Conservation (phyloP, 2,329 filamentous ascomycete species). For the Ilyonectria mors-panacis region DNA sequence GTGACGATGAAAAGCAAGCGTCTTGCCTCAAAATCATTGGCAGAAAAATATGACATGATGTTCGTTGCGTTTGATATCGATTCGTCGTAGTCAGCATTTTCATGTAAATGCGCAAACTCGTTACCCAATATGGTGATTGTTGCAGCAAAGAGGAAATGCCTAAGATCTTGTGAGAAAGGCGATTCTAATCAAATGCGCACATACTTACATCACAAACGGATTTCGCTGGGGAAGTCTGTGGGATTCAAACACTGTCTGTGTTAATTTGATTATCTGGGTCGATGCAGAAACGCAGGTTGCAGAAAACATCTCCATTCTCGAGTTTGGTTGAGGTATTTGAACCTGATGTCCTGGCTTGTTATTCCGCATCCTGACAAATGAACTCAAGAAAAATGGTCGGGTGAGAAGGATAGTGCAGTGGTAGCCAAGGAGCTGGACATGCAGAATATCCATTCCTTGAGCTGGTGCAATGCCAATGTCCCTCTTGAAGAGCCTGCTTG, state of each 20-base stretch:
- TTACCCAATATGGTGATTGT: constrained; percentile 70
- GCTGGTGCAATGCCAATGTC: constrained; percentile 38
- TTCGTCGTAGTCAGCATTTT: constrained; percentile 58
- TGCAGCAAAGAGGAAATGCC: constrained; percentile 71
- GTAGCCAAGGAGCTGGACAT: constrained; percentile 73
- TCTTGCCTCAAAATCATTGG: constrained; percentile 63
- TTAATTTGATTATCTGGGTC: constrained; percentile 64
- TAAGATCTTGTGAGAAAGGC: constrained; percentile 45
- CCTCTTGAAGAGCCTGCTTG: constrained; percentile 46
- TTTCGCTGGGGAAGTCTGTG: constrained; percentile 66
- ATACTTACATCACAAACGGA: constrained; percentile 69
- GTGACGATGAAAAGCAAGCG: constrained; percentile 66
- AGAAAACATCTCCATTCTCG: constrained; percentile 62
- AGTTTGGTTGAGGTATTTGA: constrained; percentile 20
- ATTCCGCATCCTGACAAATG: constrained; percentile 61
- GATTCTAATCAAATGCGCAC: background rate
- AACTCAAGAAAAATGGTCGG: constrained; percentile 74
- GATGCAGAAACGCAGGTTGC: constrained; percentile 67
- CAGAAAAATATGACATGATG: constrained; percentile 65
- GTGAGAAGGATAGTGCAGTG: constrained; percentile 76
- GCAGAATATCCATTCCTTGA: constrained; percentile 72
- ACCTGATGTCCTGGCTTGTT: constrained; percentile 7
- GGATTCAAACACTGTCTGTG: constrained; percentile 60
- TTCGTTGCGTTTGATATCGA: constrained; percentile 61
- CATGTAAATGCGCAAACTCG: constrained; percentile 67